Evolutionary conservation across 2,329 filamentous ascomycete genomes (phyloP).

Genomic region (Trichophyton benhamiae): DNA sequence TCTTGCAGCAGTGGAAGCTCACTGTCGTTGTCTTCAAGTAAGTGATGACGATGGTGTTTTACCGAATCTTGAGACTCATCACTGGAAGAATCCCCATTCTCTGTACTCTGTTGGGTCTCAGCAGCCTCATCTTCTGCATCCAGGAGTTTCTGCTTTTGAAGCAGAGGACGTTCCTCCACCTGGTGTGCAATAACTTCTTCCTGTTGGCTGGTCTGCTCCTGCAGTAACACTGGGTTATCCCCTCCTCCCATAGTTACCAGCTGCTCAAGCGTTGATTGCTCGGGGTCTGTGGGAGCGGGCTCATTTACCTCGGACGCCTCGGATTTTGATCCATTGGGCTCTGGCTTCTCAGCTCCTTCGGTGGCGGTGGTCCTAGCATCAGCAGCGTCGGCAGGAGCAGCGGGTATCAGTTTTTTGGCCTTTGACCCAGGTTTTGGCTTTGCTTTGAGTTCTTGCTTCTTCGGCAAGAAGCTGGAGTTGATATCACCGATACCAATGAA

Average conservation of each 20-base stretch:
- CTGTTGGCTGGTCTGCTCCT: conserved; percentile 71
- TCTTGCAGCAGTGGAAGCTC: conserved; percentile 68
- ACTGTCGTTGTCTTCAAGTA: conserved; percentile 76
- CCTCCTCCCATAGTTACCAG: conserved; percentile 63
- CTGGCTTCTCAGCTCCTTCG: conserved; percentile 15
- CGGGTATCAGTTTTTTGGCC: conserved; percentile 15
- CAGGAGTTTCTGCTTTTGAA: conserved; percentile 84
- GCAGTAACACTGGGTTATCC: conserved; percentile 54
- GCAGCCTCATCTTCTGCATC: conserved; percentile 68
- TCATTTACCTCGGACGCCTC: conserved; percentile 15
- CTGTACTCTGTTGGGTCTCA: conserved; percentile 33
- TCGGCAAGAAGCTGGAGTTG: conserved; percentile 92
- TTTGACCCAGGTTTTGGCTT: conserved; percentile 20
- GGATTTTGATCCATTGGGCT: conserved; percentile 23
- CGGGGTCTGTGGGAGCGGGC: conserved; percentile 13
- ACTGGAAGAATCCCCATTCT: conserved; percentile 34
- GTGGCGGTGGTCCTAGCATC: not conserved
- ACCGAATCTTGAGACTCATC: conserved; percentile 29
- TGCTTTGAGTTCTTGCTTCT: conserved; percentile 47
- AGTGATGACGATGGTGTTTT: conserved; percentile 49
- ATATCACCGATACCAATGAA: conserved; percentile 98
- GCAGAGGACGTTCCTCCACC: conserved; percentile 70
- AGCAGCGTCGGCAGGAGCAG: not conserved
- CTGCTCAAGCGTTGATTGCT: conserved; percentile 54
- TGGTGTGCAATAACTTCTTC: conserved; percentile 80